phyloP scores from a whole-genome alignment of 2,329 filamentous ascomycete genomes.

The Polychaeton citri region DNA sequence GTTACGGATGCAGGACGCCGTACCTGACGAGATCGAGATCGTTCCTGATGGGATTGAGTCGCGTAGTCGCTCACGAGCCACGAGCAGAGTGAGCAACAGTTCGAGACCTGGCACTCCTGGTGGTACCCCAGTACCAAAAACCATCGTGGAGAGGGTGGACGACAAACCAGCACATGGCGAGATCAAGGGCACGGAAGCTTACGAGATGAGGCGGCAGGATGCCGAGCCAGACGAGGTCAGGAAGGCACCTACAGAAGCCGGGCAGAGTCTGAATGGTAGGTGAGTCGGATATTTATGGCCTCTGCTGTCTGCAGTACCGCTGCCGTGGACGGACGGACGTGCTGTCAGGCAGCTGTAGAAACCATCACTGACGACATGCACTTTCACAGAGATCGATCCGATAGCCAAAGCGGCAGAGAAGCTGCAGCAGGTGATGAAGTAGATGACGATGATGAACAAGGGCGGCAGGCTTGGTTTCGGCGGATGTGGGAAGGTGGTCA shows the following conservation, averaged over 20 bases:
- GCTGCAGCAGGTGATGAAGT: constrained; percentile 22
- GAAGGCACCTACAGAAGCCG: constrained; percentile 30
- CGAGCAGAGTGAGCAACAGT: constrained; percentile 24
- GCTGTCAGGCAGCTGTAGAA: no score
- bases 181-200: constrained; percentile 46
- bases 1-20: constrained; percentile 44
- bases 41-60: constrained; percentile 32
- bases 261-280: constrained; percentile 44
- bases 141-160: constrained; percentile 49
- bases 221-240: constrained; percentile 46
- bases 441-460: constrained; percentile 12
- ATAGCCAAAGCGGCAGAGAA: constrained; percentile 1
- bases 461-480: constrained; percentile 18
- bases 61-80: constrained; percentile 21
- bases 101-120: constrained; percentile 37
- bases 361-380: no score
- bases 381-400: constrained; percentile 1
- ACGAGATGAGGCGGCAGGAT: constrained; percentile 43
- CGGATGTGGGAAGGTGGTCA: constrained; percentile 15
- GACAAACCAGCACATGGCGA: constrained; percentile 45
- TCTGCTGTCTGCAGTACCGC: neutral
- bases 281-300: constrained; percentile 13
- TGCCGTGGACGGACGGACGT: neutral
- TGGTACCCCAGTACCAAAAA: constrained; percentile 42
- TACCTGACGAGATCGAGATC: constrained; percentile 51